Conservation (phyloP, 106 monocot species). For the Dendrobium officinale region DNA sequence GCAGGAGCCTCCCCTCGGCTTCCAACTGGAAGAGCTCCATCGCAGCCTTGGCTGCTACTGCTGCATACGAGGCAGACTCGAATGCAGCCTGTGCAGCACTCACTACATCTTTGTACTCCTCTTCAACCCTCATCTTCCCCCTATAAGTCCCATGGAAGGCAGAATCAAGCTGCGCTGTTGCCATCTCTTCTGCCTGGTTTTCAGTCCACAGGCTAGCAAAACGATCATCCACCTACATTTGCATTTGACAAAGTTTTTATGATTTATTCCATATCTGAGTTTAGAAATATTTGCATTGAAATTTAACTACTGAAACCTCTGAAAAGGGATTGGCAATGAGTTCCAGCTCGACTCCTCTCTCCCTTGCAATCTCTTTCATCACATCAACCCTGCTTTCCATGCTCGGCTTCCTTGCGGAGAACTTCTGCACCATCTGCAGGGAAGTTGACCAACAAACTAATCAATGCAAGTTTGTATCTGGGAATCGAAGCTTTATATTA, state of each 20-base stretch:
- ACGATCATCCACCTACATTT: slow-evolving; percentile 10
- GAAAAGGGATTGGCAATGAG: neutral
- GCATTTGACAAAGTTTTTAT: neutral
- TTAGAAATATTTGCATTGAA: neutral
- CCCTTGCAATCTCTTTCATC: slow-evolving; percentile 51
- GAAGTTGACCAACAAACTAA: neutral
- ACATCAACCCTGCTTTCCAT: slow-evolving; percentile 43
- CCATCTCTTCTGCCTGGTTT: neutral
- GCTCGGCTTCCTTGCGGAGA: slow-evolving; percentile 43
- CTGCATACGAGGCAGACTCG: slow-evolving; percentile 57
- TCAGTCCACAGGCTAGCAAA: neutral
- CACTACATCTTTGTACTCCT: slow-evolving; percentile 28
- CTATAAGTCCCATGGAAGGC: neutral
- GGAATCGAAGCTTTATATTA: too few species aligned
- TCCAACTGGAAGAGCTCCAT: slow-evolving; percentile 44
- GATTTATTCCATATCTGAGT: neutral
- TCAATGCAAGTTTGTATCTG: neutral
- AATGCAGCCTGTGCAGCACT: slow-evolving; percentile 72
- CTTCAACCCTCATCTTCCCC: neutral
- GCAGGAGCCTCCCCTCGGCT: neutral
- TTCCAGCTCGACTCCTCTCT: slow-evolving; percentile 52
- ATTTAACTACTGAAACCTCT: slow-evolving; percentile 21
- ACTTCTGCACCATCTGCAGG: slow-evolving; percentile 65
- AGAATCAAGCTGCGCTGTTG: neutral
- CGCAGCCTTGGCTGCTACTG: slow-evolving; percentile 63